These are phyloP conservation scores for Thraustochytrium striatum DNA, from an alignment of 352 stramenopile species.

Conservation along the genomic window DNA sequence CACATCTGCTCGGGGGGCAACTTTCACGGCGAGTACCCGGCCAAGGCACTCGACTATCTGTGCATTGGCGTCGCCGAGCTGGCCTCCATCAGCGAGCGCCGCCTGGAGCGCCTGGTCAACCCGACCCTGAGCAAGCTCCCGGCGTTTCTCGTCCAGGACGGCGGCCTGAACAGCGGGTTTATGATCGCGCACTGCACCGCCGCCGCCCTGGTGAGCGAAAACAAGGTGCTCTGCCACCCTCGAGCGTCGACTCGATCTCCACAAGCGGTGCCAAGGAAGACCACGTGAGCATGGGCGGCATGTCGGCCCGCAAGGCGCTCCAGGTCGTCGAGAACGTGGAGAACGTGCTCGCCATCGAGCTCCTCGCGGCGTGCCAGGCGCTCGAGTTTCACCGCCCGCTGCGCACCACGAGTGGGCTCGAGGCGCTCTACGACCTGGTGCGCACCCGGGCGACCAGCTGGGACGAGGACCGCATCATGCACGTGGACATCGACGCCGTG, in stretches of 20 bases:
- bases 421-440: slow-evolving; percentile 72
- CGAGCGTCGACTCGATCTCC: slow-evolving; percentile 78
- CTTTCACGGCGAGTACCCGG: slow-evolving; percentile 81
- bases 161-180: slow-evolving; percentile 78
- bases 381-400: slow-evolving; percentile 73
- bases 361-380: slow-evolving; percentile 76
- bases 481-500: slow-evolving; percentile 75
- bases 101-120: slow-evolving; percentile 79
- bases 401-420: slow-evolving; percentile 70
- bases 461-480: slow-evolving; percentile 77
- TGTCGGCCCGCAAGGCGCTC: slow-evolving; percentile 71
- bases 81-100: slow-evolving; percentile 69
- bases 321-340: slow-evolving; percentile 77
- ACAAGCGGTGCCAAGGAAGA: slow-evolving; percentile 78
- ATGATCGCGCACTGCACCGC: slow-evolving; percentile 83
- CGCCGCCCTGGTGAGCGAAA: slow-evolving; percentile 75
- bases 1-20: slow-evolving; percentile 82
- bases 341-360: slow-evolving; percentile 76
- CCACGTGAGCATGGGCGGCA: slow-evolving; percentile 80
- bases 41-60: slow-evolving; percentile 78
- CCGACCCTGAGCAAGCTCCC: slow-evolving; percentile 73
- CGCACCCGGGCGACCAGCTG: slow-evolving; percentile 53
- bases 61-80: slow-evolving; percentile 78
- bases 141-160: slow-evolving; percentile 74
- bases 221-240: slow-evolving; percentile 80